Conservation (phyloP, 176 grass and related monocot species). For the maize (Zea mays) region DNA sequence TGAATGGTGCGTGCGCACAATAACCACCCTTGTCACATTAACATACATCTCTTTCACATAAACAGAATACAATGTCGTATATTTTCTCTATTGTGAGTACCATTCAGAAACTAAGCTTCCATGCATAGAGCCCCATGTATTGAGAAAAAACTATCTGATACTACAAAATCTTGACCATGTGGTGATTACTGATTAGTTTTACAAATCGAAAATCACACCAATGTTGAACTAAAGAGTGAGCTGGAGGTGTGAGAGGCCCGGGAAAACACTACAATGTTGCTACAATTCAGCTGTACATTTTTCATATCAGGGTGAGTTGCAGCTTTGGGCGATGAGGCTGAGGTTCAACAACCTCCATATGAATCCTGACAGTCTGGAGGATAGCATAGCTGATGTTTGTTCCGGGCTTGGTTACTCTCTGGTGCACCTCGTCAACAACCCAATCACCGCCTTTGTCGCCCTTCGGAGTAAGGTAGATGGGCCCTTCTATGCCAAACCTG, state of each 20-base stretch:
- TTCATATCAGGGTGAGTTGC: constrained; percentile 82
- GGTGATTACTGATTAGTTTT: background rate
- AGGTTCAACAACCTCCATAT: constrained; percentile 96
- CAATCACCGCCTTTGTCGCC: constrained; percentile 83
- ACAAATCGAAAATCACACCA: constrained; percentile 11
- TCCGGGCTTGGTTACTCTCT: constrained; percentile 72
- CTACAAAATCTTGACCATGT: background rate
- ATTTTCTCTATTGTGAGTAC: background rate
- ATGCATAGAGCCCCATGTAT: background rate
- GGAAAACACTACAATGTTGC: background rate
- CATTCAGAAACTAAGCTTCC: background rate
- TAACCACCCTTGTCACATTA: background rate
- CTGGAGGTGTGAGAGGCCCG: background rate
- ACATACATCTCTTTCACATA: constrained; percentile 7
- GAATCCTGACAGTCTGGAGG: constrained; percentile 79
- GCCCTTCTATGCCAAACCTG: constrained; percentile 96
- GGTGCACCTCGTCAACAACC: constrained; percentile 89
- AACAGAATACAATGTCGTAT: background rate
- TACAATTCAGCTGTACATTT: constrained; percentile 33
- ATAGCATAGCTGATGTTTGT: constrained; percentile 60
- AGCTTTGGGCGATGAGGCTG: constrained; percentile 96
- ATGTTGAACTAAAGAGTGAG: constrained; percentile 20
- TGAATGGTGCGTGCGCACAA: background rate
- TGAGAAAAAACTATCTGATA: background rate
- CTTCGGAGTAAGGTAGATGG: constrained; percentile 75